Conservation (phyloP, 495 filamentous ascomycete species). For the Penicillium ochrochloron region DNA sequence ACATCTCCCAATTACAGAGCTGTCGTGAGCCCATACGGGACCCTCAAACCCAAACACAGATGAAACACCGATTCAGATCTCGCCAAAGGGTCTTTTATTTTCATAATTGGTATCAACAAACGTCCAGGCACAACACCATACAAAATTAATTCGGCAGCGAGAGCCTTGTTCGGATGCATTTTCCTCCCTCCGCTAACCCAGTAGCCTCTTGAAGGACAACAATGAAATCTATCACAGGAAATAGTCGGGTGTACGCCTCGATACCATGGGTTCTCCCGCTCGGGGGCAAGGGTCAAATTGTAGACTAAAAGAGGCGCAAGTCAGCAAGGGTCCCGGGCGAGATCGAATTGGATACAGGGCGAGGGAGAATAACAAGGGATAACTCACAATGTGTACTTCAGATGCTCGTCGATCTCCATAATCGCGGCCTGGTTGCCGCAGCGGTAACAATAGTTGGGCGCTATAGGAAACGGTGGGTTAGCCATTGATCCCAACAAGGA, state of each 20-base stretch:
- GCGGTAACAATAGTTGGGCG: constrained; percentile 96
- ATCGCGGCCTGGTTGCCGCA: constrained; percentile 99
- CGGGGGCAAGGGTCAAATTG: constrained; percentile 99
- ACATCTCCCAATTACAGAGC: not conserved
- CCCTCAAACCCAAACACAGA: not conserved
- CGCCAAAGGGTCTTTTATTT: constrained; percentile 48
- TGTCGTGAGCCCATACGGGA: not conserved
- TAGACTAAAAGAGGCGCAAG: constrained; percentile 62
- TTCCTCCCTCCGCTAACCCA: constrained; percentile 37
- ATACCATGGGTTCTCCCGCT: constrained; percentile 98
- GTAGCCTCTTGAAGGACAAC: constrained; percentile 37
- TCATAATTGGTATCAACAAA: constrained; percentile 57
- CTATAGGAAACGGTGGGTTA: constrained; percentile 47
- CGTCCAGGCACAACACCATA: constrained; percentile 47
- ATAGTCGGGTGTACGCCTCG: constrained; percentile 94
- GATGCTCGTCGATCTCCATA: constrained; percentile 99
- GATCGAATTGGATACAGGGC: not conserved
- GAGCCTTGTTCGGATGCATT: constrained; percentile 39
- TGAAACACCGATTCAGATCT: constrained; percentile 6
- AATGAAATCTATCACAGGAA: constrained; percentile 76
- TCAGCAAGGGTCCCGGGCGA: constrained; percentile 8
- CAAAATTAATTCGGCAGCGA: constrained; percentile 43
- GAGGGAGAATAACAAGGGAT: not conserved
- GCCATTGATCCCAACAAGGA: constrained; percentile 3
- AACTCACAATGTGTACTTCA: constrained; percentile 99